phyloP scores from a whole-genome alignment of 352 stramenopile species.

The Phytophthora constricta region DNA sequence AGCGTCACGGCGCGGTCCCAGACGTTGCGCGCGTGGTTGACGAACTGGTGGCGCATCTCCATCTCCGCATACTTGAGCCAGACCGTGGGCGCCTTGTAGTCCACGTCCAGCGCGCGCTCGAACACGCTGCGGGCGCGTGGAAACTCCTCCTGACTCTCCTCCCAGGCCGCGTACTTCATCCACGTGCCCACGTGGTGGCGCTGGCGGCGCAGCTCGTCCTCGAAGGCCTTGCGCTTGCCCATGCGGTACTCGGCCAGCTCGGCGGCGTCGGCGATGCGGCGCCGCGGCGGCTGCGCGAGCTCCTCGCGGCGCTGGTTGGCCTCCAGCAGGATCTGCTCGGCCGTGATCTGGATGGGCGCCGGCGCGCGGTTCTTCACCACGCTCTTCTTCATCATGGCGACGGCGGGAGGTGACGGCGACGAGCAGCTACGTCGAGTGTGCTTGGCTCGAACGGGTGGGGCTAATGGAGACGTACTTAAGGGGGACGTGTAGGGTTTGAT shows the following conservation, averaged over 20 bases:
- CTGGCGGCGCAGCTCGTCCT: constrained; percentile 97
- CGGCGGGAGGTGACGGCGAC: too few species aligned
- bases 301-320: constrained; percentile 91
- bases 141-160: constrained; percentile 99
- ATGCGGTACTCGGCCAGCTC: constrained; percentile 94
- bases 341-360: constrained; percentile 99
- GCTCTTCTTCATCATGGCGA: constrained; percentile 82
- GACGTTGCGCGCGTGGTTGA: constrained; percentile 98
- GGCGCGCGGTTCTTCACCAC: constrained; percentile 98
- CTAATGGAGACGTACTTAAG: constrained; percentile 26
- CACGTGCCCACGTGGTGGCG: constrained; percentile 96
- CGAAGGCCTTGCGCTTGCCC: constrained; percentile 93
- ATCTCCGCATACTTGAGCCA: constrained; percentile 99
- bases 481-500: neutral
- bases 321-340: constrained; percentile 98
- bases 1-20: constrained; percentile 95
- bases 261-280: constrained; percentile 89
- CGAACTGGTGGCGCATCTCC: constrained; percentile 99
- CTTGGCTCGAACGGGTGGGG: neutral
- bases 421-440: neutral
- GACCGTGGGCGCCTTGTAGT: constrained; percentile 94
- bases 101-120: constrained; percentile 98
- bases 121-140: constrained; percentile 96
- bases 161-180: constrained; percentile 99
- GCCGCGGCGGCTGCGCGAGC: constrained; percentile 69